Conservation (phyloP, 345 rosid genomes). For the Reutealis trisperma region DNA sequence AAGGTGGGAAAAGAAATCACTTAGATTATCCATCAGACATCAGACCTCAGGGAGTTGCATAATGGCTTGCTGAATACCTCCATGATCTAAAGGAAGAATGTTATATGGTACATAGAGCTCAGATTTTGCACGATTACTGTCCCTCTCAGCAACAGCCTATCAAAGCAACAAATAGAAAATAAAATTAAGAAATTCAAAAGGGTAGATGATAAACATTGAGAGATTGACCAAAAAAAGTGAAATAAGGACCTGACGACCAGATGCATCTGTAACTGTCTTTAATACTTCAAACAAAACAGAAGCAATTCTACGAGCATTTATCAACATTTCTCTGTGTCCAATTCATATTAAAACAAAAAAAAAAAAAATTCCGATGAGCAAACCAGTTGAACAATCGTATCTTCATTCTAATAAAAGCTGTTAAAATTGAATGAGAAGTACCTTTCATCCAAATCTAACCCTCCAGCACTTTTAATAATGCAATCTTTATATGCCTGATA, state of each 20-base stretch:
- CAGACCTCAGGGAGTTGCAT: constrained; percentile 86
- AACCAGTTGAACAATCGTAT: constrained; percentile 2
- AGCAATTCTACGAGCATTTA: constrained; percentile 60
- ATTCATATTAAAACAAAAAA: neutral
- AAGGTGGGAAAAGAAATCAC: constrained; percentile 6
- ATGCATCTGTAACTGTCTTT: constrained; percentile 54
- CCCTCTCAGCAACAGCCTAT: constrained; percentile 71
- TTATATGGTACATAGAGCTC: constrained; percentile 75
- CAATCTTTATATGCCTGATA: constrained; percentile 61
- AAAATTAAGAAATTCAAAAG: constrained; percentile 1
- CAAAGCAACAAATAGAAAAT: constrained; percentile 21
- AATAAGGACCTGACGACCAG: constrained; percentile 61
- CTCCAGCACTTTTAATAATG: constrained; percentile 50
- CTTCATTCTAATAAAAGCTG: too few relatives aligned
- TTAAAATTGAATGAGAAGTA: constrained; percentile 1
- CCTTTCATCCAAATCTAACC: constrained; percentile 54
- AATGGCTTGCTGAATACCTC: constrained; percentile 81
- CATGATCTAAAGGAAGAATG: constrained; percentile 87
- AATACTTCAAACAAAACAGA: constrained; percentile 73
- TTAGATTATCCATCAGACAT: constrained; percentile 19
- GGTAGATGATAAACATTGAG: neutral
- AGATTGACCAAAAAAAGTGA: constrained; percentile 2
- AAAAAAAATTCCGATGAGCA: constrained; percentile 4
- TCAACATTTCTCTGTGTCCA: constrained; percentile 61
- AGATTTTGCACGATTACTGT: constrained; percentile 50